Conservation (phyloP, 257 asterid genomes). For the Cynanchum wilfordii region DNA sequence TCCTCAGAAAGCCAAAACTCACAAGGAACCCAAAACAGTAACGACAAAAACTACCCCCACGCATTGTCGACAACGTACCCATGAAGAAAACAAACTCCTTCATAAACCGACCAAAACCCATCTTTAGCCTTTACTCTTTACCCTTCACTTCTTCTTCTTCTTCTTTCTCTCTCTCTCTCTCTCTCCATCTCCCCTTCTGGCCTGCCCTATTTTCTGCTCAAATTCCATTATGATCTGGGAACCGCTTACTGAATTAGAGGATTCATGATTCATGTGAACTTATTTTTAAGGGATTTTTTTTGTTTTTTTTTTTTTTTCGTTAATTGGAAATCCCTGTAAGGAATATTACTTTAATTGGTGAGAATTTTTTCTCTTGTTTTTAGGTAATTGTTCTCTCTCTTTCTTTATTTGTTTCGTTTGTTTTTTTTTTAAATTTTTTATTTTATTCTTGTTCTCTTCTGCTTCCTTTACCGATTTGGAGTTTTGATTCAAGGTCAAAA, state of each 20-base stretch:
- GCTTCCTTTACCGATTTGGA: constrained; percentile 1
- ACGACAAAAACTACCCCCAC: constrained; percentile 42
- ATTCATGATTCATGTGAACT: constrained; percentile 15
- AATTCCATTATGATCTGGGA: neutral
- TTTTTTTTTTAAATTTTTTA: neutral
- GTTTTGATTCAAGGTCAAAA: neutral
- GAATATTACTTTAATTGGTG: constrained; percentile 31
- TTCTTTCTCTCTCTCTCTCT: neutral
- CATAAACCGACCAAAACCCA: constrained; percentile 17
- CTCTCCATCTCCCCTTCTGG: neutral
- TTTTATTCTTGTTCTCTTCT: neutral
- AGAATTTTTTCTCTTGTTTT: constrained; percentile 24
- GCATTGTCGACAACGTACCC: constrained; percentile 52
- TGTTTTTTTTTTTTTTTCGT: constrained; percentile 30
- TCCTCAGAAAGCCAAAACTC: constrained; percentile 35
- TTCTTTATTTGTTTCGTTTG: neutral
- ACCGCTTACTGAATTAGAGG: neutral
- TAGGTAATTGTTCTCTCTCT: neutral
- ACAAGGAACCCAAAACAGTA: constrained; percentile 41
- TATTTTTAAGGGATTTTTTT: constrained; percentile 21
- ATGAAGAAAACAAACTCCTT: constrained; percentile 31
- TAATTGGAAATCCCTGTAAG: constrained; percentile 29
- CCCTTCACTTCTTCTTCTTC: neutral
- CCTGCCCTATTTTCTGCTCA: too few relatives aligned
- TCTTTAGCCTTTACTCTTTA: too few relatives aligned